phyloP scores from a whole-genome alignment of 2,329 filamentous ascomycete genomes.

The Bipolaris sorokiniana region DNA sequence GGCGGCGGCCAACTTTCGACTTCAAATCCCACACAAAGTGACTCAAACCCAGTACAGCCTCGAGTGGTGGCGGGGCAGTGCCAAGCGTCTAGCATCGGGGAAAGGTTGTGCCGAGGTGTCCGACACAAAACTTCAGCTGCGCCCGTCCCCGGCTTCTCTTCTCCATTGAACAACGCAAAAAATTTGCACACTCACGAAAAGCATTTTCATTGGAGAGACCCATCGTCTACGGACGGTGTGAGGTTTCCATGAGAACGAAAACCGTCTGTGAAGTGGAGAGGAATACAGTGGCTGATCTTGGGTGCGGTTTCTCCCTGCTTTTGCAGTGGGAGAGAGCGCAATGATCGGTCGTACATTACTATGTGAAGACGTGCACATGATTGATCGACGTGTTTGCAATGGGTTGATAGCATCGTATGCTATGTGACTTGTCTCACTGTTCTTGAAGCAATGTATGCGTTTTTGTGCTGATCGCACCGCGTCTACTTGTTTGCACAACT shows the following conservation, averaged over 20 bases:
- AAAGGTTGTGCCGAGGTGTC: conserved; percentile 26
- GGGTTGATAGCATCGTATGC: background rate
- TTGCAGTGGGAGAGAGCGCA: conserved; percentile 62
- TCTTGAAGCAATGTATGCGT: too few species aligned
- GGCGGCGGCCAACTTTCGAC: conserved; percentile 18
- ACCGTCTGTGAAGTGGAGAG: conserved; percentile 65
- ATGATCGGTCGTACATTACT: conserved; percentile 63
- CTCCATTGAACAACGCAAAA: conserved; percentile 64
- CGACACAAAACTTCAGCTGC: conserved; percentile 35
- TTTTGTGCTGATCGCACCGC: too few species aligned
- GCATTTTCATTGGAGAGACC: conserved; percentile 61
- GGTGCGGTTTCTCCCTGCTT: conserved; percentile 62
- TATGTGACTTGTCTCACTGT: background rate
- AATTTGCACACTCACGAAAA: conserved; percentile 62
- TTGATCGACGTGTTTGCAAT: background rate
- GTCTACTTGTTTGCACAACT: too few species aligned
- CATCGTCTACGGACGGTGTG: conserved; percentile 46
- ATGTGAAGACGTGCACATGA: background rate
- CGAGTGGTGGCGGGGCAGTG: conserved; percentile 35
- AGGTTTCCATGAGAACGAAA: conserved; percentile 63
- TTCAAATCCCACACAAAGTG: conserved; percentile 41
- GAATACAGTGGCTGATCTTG: conserved; percentile 59
- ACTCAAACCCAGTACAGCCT: conserved; percentile 42
- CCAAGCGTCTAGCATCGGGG: conserved; percentile 15
- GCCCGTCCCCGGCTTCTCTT: conserved; percentile 40